These are phyloP conservation scores for Penicillium bialowiezense DNA, from an alignment of 495 filamentous ascomycete genomes.

Conservation along the genomic window DNA sequence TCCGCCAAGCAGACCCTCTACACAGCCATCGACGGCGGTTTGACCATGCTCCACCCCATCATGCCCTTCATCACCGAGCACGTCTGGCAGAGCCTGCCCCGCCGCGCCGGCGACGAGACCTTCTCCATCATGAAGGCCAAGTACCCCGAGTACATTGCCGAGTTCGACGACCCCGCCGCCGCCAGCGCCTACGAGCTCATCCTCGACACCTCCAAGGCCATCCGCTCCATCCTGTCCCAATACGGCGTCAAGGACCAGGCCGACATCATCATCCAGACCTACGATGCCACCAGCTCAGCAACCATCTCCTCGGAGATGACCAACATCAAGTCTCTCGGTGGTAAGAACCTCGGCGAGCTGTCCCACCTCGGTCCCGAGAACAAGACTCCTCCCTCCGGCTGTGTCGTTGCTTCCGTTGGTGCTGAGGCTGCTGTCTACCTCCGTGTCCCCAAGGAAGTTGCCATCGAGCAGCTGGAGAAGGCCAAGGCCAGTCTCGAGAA, in stretches of 20 bases:
- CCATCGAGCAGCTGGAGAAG: slow-evolving; percentile 63
- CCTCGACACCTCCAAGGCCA: slow-evolving; percentile 52
- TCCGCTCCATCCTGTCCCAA: slow-evolving; percentile 56
- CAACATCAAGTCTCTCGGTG: slow-evolving; percentile 62
- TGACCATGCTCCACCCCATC: slow-evolving; percentile 70
- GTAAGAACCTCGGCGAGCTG: slow-evolving; percentile 58
- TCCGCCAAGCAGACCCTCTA: slow-evolving; percentile 66
- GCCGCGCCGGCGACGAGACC: slow-evolving; percentile 58
- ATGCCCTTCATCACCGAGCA: slow-evolving; percentile 80
- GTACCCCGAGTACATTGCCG: slow-evolving; percentile 56
- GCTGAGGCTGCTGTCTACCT: slow-evolving; percentile 67
- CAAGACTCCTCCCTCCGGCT: slow-evolving; percentile 60
- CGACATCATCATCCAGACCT: slow-evolving; percentile 58
- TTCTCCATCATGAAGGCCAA: slow-evolving; percentile 64
- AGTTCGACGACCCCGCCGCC: slow-evolving; percentile 56
- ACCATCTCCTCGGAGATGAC: slow-evolving; percentile 56
- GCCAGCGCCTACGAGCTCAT: slow-evolving; percentile 66
- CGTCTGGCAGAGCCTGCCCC: slow-evolving; percentile 75
- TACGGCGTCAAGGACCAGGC: slow-evolving; percentile 58
- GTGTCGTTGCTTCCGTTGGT: slow-evolving; percentile 67
- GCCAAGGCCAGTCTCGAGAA: slow-evolving; percentile 52
- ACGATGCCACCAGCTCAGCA: slow-evolving; percentile 50
- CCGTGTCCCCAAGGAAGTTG: slow-evolving; percentile 65
- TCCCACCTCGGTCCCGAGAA: slow-evolving; percentile 42
- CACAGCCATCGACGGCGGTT: slow-evolving; percentile 64